These are phyloP conservation scores for Dipteronia sinensis DNA, from an alignment of 345 rosid genomes.

Conservation along the genomic window DNA sequence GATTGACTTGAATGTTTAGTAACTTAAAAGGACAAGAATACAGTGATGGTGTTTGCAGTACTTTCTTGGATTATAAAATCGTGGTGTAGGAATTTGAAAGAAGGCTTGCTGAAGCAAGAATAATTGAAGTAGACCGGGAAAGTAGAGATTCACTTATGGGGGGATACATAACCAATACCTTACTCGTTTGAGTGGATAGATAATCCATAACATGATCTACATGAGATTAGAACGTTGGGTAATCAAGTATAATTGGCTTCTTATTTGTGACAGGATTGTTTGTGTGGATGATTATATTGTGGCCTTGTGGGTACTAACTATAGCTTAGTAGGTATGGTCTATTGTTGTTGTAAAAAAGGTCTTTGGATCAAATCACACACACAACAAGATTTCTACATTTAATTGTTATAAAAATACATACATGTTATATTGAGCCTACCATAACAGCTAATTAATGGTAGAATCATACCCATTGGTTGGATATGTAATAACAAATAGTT, in stretches of 20 bases:
- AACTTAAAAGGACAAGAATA: too few relatives aligned
- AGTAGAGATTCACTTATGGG: neutral
- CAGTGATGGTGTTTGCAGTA: too few relatives aligned
- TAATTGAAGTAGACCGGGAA: neutral
- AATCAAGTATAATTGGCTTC: neutral
- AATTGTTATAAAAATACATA: neutral
- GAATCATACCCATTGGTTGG: neutral
- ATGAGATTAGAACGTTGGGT: neutral
- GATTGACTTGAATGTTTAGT: slow-evolving; percentile 8
- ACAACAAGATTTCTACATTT: too few relatives aligned
- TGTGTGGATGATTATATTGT: neutral
- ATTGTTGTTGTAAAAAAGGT: neutral
- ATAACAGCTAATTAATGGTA: neutral
- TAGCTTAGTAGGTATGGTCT: neutral
- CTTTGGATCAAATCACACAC: neutral
- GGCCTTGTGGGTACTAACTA: neutral
- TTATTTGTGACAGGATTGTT: neutral
- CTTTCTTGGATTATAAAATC: too few relatives aligned
- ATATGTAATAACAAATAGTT: neutral
- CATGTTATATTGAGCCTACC: neutral
- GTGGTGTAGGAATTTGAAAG: too few relatives aligned
- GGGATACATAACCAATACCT: neutral
- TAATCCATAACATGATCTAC: too few relatives aligned
- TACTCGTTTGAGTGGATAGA: neutral
- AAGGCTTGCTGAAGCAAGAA: too few relatives aligned